Conservation (phyloP, 2,329 filamentous ascomycete genomes). For the Scopulariopsis brevicaulis region DNA sequence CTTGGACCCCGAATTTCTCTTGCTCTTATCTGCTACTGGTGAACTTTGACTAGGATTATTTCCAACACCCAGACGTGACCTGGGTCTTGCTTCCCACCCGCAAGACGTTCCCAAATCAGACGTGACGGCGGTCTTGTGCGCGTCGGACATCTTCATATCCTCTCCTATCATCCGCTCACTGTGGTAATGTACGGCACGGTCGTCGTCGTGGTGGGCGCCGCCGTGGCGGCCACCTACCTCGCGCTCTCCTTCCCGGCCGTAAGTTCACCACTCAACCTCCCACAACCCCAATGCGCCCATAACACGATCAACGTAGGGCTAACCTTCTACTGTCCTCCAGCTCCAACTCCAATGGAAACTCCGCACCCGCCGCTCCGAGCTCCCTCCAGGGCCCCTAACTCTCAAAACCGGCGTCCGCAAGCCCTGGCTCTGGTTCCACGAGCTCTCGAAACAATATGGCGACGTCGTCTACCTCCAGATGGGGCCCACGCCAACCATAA, state of each 20-base stretch:
- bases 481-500: constrained; percentile 27
- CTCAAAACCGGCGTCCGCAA: constrained; percentile 24
- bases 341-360: constrained; percentile 24
- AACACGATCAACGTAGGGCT: not conserved
- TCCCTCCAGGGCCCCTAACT: constrained; percentile 24
- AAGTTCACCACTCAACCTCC: constrained; percentile 1
- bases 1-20: not conserved
- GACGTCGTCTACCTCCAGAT: constrained; percentile 30
- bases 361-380: constrained; percentile 22
- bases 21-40: not conserved
- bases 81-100: too few relatives aligned
- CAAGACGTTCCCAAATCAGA: too few relatives aligned
- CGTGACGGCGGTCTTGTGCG: not conserved
- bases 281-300: not conserved
- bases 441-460: constrained; percentile 23
- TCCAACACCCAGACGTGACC: too few relatives aligned
- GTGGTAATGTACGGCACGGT: constrained; percentile 1
- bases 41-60: too few relatives aligned
- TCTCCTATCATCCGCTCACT: too few relatives aligned
- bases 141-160: not conserved
- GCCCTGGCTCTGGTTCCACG: constrained; percentile 29
- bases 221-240: constrained; percentile 12
- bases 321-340: constrained; percentile 10
- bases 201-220: constrained; percentile 10
- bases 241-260: constrained; percentile 15